Conservation (phyloP, 1,139 yeast species). For the Lodderomyces theae region DNA sequence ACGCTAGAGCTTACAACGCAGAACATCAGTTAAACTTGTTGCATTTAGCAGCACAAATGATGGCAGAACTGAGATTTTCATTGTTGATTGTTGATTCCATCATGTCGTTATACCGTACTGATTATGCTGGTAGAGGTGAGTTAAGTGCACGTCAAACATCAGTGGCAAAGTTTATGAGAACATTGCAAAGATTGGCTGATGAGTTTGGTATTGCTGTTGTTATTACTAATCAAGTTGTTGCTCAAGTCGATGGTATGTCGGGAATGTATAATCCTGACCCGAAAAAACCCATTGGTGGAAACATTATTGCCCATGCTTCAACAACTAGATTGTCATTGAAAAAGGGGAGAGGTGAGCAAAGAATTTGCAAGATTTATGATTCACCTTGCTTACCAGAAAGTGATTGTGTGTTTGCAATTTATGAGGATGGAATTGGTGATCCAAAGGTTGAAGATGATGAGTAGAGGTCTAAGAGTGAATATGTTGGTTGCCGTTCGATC, state of each 20-base stretch:
- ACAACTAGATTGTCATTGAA: conserved; percentile 87
- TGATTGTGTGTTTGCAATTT: conserved; percentile 92
- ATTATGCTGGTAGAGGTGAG: conserved; percentile 94
- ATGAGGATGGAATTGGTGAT: conserved; percentile 96
- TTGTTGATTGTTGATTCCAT: conserved; percentile 90
- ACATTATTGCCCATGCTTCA: conserved; percentile 94
- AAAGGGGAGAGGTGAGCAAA: conserved; percentile 88
- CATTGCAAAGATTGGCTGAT: conserved; percentile 89
- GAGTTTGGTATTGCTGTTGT: conserved; percentile 98
- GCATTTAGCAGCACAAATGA: conserved; percentile 91
- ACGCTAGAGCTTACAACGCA: conserved; percentile 95
- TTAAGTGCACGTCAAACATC: conserved; percentile 92
- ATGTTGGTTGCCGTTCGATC: neutral
- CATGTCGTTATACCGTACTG: conserved; percentile 95
- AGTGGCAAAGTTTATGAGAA: conserved; percentile 89
- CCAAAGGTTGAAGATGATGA: conserved; percentile 74
- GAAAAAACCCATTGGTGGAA: conserved; percentile 99
- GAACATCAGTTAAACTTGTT: conserved; percentile 90
- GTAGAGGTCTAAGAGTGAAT: no score
- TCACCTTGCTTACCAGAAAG: conserved; percentile 95
- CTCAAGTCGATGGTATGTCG: conserved; percentile 92
- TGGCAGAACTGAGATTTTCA: conserved; percentile 85
- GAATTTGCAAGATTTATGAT: conserved; percentile 92
- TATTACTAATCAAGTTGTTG: conserved; percentile 97
- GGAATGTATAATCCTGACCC: conserved; percentile 91